These are phyloP conservation scores for Ogataea saltuana DNA, from an alignment of 805 yeast genomes.

Conservation along the genomic window DNA sequence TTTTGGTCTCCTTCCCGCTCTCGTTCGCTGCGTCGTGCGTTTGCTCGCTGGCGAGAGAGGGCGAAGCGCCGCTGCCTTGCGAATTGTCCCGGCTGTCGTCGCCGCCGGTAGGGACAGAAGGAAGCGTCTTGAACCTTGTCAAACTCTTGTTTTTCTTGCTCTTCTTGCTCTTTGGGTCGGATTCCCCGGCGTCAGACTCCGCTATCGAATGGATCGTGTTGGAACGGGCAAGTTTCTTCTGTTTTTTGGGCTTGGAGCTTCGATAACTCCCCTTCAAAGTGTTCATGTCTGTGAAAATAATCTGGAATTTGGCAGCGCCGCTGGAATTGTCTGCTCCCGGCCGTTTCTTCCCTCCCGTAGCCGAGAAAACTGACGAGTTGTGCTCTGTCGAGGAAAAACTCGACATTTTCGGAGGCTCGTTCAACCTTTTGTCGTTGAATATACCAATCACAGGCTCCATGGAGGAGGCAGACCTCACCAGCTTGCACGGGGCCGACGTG, in stretches of 20 bases:
- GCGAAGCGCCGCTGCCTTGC: too few relatives aligned
- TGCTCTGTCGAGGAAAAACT: slow-evolving; percentile 6
- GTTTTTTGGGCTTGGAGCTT: slow-evolving; percentile 12
- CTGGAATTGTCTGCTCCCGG: slow-evolving; percentile 34
- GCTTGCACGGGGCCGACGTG: slow-evolving; percentile 30
- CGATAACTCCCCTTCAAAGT: slow-evolving; percentile 28
- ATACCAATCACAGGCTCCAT: slow-evolving; percentile 37
- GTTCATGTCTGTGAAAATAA: slow-evolving; percentile 45
- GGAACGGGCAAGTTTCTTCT: slow-evolving; percentile 22
- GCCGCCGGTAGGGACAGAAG: slow-evolving; percentile 1
- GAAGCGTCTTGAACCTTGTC: slow-evolving; percentile 13
- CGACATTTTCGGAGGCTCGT: slow-evolving; percentile 13
- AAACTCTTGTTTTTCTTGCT: slow-evolving; percentile 14
- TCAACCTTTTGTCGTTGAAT: slow-evolving; percentile 25
- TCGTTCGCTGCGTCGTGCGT: too few relatives aligned
- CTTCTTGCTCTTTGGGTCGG: slow-evolving; percentile 10
- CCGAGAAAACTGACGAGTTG: background rate
- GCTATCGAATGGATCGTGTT: slow-evolving; percentile 18
- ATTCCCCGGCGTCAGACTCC: background rate
- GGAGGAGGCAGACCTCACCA: slow-evolving; percentile 29
- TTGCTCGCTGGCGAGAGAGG: background rate
- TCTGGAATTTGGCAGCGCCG: slow-evolving; percentile 46
- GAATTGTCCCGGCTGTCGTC: too few relatives aligned
- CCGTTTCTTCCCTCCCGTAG: slow-evolving; percentile 13
- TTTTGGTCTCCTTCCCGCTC: background rate